Base-by-base conservation (phyloP, 2,329 filamentous ascomycete genomes). In the Hymenoscyphus albidus region DNA sequence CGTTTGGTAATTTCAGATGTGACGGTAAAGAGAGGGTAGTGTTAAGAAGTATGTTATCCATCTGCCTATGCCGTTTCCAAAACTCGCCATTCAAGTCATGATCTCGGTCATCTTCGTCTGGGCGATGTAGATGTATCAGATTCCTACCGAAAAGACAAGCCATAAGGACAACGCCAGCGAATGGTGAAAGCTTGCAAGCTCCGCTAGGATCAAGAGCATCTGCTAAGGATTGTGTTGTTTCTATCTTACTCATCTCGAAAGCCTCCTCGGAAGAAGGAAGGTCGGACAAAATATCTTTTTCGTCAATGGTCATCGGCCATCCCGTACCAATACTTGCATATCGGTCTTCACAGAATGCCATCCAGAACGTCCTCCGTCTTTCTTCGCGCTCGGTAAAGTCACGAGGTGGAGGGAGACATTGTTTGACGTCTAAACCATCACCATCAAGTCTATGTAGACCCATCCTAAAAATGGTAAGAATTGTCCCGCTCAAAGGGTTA, bases 301-400 rank as follows among this genome's bases (percentile, higher is more conserved):
- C 95, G 69, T 98, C 94, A 62, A 98, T 86, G 0, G 85, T 88
- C 91, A 98, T 94, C 0, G 95, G 95, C 95, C 95, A 98, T 6
- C 95, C 95, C 1, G 95, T 98, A 40, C 95, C 95, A 64, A 97
- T 95, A 73, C 93, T 97, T 5, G 93, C 91, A 77, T 97, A 98
- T 61, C 95, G 87, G 74, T 98, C 95, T 68, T 93, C 81, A 71
- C 89, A 92, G 74, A 97, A 98, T 3, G 90, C 86, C 87, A 95
- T 89, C 95, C 95, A 99, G 71, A 98, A 98, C 0, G 93, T 96
- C 69, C 95, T 85, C 61, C 95, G 85, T 70, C 95, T 84, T 76
- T 99, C 95, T 78, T 98, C 95, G 63, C 87, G 85, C 75, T 98
- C 95, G 0, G 91, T 96, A 93, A 93, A 97, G 76, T 99, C 95